phyloP scores from a whole-genome alignment of 73 alveolate genomes.

The Paraurostyla sp. region DNA sequence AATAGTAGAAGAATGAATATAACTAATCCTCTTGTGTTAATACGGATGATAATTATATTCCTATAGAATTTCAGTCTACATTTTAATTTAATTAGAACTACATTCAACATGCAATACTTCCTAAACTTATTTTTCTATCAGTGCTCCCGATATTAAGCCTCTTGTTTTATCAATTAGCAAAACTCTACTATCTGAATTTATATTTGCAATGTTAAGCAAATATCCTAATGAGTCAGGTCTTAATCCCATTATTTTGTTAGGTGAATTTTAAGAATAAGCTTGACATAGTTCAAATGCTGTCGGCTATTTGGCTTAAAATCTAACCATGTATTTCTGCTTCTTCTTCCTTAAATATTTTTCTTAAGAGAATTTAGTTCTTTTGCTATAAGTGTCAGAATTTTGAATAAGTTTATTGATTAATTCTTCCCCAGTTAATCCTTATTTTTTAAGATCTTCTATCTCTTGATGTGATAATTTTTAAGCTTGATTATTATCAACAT shows the following conservation, averaged over 20 bases:
- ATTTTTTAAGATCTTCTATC: constrained; percentile 78
- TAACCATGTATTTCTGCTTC: constrained; percentile 74
- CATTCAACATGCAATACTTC: constrained; percentile 33
- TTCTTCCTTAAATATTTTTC: constrained; percentile 90
- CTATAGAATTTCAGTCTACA: not conserved
- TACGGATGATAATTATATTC: constrained; percentile 16
- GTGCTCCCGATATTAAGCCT: constrained; percentile 50
- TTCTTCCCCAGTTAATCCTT: constrained; percentile 82
- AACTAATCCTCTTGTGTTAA: not conserved
- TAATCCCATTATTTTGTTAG: constrained; percentile 22
- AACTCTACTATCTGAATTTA: constrained; percentile 38
- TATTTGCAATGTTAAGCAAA: constrained; percentile 50
- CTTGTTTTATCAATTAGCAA: constrained; percentile 34
- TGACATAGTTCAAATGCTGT: constrained; percentile 56
- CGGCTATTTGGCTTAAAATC: constrained; percentile 66
- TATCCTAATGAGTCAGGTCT: constrained; percentile 44
- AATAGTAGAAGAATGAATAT: not conserved
- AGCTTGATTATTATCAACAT: constrained; percentile 68
- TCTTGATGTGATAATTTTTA: constrained; percentile 85
- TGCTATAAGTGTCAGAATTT: constrained; percentile 86
- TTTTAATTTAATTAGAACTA: not conserved
- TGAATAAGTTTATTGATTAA: constrained; percentile 81
- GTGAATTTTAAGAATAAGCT: not conserved
- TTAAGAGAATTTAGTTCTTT: constrained; percentile 87
- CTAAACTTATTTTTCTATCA: constrained; percentile 29